phyloP scores from a whole-genome alignment of 257 asterid genomes.

The Verbena officinalis region DNA sequence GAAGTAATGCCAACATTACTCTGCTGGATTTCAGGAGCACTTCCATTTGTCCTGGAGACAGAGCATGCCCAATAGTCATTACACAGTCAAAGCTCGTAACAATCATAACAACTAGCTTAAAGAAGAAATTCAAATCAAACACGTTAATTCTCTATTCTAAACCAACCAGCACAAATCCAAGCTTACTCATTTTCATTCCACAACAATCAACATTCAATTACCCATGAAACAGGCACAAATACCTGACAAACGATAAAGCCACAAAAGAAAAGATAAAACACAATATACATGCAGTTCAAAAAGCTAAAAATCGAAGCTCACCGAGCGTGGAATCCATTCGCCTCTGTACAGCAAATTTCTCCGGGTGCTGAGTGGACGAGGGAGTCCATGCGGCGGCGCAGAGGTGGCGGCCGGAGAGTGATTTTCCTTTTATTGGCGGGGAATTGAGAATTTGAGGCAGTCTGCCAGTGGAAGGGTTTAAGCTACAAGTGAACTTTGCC shows the following conservation, averaged over 20 bases:
- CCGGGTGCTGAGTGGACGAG: conserved; percentile 46
- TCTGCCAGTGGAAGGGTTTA: no score
- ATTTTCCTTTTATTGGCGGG: no score
- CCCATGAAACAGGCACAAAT: neutral
- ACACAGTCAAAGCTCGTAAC: no score
- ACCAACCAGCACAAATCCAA: neutral
- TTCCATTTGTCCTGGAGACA: conserved; percentile 69
- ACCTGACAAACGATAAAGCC: neutral
- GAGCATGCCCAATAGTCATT: conserved; percentile 17
- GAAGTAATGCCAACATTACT: conserved; percentile 20
- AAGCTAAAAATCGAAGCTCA: conserved; percentile 23
- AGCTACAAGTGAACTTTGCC: no score
- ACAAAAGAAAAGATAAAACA: neutral
- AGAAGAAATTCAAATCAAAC: no score
- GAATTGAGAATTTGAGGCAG: no score
- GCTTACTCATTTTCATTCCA: neutral
- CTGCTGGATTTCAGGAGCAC: conserved; percentile 44
- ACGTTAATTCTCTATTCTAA: no score
- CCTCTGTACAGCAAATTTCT: conserved; percentile 72
- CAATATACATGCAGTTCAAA: neutral
- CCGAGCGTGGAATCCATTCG: conserved; percentile 71
- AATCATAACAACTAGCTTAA: no score
- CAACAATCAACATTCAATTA: neutral
- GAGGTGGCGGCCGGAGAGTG: no score
- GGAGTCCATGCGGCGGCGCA: no score